Base-by-base conservation (phyloP, 108 stramenopile genomes). In the Skeletonema potamos region DNA sequence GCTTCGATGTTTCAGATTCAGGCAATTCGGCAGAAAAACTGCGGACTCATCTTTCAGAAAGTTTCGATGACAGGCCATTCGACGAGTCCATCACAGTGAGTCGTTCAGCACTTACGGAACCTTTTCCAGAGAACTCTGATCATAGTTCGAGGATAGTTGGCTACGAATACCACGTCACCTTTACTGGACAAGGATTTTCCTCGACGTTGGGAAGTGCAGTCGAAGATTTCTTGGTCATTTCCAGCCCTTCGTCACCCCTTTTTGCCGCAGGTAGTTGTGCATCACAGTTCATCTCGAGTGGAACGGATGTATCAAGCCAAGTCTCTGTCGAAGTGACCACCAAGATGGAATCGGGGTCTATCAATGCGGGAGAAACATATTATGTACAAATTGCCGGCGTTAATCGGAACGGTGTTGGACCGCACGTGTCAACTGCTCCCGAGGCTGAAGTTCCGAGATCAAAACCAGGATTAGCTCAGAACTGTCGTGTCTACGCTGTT, bases 331-430 rank as follows among this genome's bases (percentile, higher is more conserved):
- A 27, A 30, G 73, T 84, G 20, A 28, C 66, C 4, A 82, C 83
- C 30, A 36, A 78, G 13, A 69, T 84, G 76, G 81, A 82, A 54
- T 81, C 86, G 29, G 72, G 64, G 51, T 58, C 86, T 1, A 15
- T 89, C 15, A 30, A 48, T 30, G 82, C 88, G 1, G 93, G 93
- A 1, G 58, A 72, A 39, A 54, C 69, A 20, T 92, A 90, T 74
- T 90, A 84, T 58, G 84, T 92, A 37, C 79, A 89, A 26, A 58
- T 92, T 18, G 73, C 82, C 9, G 90, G 91, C 2, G 43, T 82
- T 7, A 94, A 90, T 75, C 28, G 59, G 8, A 65, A 83, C 11
- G 86, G 86, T 41, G 57, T 62, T 26, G 87, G 89, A 34, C 72
- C 76, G 11, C 70, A 46, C 34, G 67, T 69, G 22, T 41, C 54